Evolutionary conservation across 1,284 basidiomycete species (phyloP).

Genomic region (Calocybe gambosa): DNA sequence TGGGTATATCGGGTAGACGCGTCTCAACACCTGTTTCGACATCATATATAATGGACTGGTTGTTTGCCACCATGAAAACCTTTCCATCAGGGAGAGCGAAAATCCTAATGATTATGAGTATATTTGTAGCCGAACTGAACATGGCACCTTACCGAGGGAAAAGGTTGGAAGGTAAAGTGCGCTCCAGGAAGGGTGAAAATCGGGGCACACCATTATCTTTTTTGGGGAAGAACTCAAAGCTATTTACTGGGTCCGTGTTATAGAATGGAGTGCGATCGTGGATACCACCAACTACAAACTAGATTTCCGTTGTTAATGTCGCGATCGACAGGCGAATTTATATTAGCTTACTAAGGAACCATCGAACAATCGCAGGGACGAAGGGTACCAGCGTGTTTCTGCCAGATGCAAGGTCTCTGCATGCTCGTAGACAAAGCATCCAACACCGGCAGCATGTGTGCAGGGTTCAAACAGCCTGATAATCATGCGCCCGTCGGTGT

Average conservation of each 20-base stretch:
- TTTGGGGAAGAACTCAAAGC: conserved; percentile 47
- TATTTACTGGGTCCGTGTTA: conserved; percentile 39
- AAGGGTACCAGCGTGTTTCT: conserved; percentile 39
- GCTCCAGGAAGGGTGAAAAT: conserved; percentile 40
- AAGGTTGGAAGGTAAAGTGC: conserved; percentile 37
- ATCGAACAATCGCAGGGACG: conserved; percentile 36
- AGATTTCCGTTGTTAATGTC: conserved; percentile 4
- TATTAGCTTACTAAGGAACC: conserved; percentile 24
- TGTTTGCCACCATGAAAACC: conserved; percentile 39
- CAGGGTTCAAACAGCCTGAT: conserved; percentile 38
- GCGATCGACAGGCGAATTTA: neutral
- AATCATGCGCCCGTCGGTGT: conserved; percentile 26
- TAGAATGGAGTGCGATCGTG: conserved; percentile 31
- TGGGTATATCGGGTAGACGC: conserved; percentile 38
- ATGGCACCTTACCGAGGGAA: conserved; percentile 31
- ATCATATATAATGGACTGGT: conserved; percentile 39
- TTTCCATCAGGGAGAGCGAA: conserved; percentile 32
- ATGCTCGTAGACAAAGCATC: conserved; percentile 37
- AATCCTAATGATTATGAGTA: conserved; percentile 9
- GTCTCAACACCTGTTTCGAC: conserved; percentile 37
- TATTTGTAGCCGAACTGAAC: neutral
- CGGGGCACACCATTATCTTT: conserved; percentile 42
- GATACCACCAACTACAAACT: conserved; percentile 38
- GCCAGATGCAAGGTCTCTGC: conserved; percentile 31
- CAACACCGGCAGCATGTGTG: conserved; percentile 27